Percentiles rank a stretch among this genome's conserved stretches.
Evolutionary conservation across 495 filamentous ascomycete species (phyloP).

Genomic region (Penicillium lagena): DNA sequence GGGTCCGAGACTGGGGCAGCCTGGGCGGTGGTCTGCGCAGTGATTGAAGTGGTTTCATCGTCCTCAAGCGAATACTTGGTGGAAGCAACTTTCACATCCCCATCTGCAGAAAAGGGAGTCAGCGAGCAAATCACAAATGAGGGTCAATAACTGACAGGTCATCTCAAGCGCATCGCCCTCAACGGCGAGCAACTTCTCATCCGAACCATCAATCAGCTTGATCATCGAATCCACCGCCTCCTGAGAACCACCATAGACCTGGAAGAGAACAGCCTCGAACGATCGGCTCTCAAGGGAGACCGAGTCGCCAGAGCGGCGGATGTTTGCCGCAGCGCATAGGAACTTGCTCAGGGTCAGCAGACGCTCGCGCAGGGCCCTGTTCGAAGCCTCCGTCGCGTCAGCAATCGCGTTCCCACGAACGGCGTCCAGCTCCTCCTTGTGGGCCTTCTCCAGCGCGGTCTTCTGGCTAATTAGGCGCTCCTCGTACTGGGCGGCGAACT

Average conservation of each 20-base stretch:
- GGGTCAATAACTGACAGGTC: conserved; percentile 58
- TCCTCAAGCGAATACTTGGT: conserved; percentile 28
- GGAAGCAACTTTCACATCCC: conserved; percentile 57
- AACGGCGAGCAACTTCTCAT: conserved; percentile 63
- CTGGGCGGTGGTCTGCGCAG: conserved; percentile 14
- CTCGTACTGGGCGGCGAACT: conserved; percentile 74
- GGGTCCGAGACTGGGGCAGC: conserved; percentile 55
- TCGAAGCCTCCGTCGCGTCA: conserved; percentile 51
- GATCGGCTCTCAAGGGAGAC: conserved; percentile 69
- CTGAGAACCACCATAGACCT: conserved; percentile 82
- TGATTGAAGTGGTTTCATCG: conserved; percentile 13
- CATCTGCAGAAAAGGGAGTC: conserved; percentile 43
- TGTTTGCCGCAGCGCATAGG: conserved; percentile 68
- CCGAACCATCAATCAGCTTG: conserved; percentile 75
- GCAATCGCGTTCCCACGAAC: conserved; percentile 57
- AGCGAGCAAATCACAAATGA: conserved; percentile 3
- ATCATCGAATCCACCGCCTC: conserved; percentile 75
- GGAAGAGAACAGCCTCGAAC: conserved; percentile 81
- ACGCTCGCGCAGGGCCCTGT: conserved; percentile 45
- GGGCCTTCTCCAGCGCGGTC: conserved; percentile 60
- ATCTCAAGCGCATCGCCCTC: conserved; percentile 57
- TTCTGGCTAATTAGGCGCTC: conserved; percentile 61
- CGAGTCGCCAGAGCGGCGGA: conserved; percentile 58
- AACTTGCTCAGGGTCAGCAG: conserved; percentile 71
- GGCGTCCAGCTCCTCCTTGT: conserved; percentile 67